Conservation (phyloP, 768 basidiomycete genomes). For the Boletus pseudo-olivaceus region DNA sequence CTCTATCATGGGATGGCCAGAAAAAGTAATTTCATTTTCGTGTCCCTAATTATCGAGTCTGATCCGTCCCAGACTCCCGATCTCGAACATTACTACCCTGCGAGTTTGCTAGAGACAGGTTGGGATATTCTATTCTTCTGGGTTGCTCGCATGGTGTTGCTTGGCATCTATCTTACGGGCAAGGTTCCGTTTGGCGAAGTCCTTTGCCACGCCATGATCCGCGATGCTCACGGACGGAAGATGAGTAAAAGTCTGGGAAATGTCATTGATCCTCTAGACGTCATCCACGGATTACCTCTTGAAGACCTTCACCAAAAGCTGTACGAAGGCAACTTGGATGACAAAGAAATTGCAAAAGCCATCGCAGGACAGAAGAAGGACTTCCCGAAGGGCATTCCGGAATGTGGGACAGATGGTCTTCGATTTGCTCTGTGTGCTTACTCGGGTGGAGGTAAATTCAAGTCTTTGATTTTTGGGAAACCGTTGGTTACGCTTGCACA, state of each 20-base stretch:
- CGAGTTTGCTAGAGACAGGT: conserved; percentile 91
- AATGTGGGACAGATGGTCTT: conserved; percentile 96
- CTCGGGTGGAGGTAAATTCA: conserved; percentile 70
- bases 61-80: conserved; percentile 62
- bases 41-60: not conserved
- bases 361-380: conserved; percentile 97
- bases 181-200: conserved; percentile 94
- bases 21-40: conserved; percentile 52
- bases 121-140: conserved; percentile 99
- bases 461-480: not conserved
- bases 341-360: conserved; percentile 88
- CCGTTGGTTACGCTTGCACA: not conserved
- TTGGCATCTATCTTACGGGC: conserved; percentile 85
- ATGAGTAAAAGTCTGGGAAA: conserved; percentile 99
- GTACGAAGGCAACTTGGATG: conserved; percentile 87
- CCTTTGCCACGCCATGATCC: conserved; percentile 97
- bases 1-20: conserved; percentile 96
- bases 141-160: conserved; percentile 97
- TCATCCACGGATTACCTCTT: conserved; percentile 80
- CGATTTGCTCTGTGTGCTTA: conserved; percentile 95
- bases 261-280: conserved; percentile 95
- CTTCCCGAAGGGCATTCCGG: conserved; percentile 97
- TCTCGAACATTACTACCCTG: conserved; percentile 78
- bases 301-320: conserved; percentile 83
- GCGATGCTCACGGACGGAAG: conserved; percentile 97